These are phyloP conservation scores for Ustilago esculenta DNA, from an alignment of 1,284 basidiomycete genomes.

Conservation along the genomic window DNA sequence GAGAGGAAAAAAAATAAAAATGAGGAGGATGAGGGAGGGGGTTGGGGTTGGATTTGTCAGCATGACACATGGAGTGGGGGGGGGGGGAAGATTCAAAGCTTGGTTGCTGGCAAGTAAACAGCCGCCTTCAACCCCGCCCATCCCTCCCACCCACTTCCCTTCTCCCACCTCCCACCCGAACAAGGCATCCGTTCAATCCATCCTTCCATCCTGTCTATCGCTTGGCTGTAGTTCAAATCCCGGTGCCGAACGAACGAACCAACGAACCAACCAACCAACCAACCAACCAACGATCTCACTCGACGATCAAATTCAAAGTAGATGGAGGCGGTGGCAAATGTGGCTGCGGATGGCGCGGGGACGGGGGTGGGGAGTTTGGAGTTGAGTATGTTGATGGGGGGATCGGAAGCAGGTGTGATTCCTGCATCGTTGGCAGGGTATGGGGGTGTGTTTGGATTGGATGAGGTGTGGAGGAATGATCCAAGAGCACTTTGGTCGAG, in stretches of 20 bases:
- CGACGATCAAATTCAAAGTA: too few relatives aligned
- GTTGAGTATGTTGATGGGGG: constrained; percentile 31
- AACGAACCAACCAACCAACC: too few relatives aligned
- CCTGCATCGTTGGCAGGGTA: not conserved
- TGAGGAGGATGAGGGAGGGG: too few relatives aligned
- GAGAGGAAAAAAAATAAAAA: too few relatives aligned
- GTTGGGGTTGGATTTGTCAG: constrained; percentile 13
- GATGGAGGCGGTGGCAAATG: constrained; percentile 4
- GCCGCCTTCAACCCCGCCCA: too few relatives aligned
- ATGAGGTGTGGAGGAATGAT: constrained; percentile 33
- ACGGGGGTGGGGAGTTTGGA: constrained; percentile 3
- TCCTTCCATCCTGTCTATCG: too few relatives aligned
- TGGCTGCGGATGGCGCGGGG: not conserved
- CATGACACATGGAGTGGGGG: constrained; percentile 6
- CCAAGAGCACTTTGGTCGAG: constrained; percentile 45
- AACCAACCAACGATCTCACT: too few relatives aligned
- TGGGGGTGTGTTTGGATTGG: not conserved
- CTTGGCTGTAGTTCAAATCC: too few relatives aligned
- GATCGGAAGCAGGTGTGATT: constrained; percentile 3
- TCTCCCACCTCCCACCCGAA: too few relatives aligned
- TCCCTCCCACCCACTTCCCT: too few relatives aligned
- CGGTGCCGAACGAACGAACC: too few relatives aligned
- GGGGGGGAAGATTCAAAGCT: not conserved
- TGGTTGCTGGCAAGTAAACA: not conserved
- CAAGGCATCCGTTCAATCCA: too few relatives aligned